Conservation (phyloP, 2,329 filamentous ascomycete species). For the Fusarium humuli region DNA sequence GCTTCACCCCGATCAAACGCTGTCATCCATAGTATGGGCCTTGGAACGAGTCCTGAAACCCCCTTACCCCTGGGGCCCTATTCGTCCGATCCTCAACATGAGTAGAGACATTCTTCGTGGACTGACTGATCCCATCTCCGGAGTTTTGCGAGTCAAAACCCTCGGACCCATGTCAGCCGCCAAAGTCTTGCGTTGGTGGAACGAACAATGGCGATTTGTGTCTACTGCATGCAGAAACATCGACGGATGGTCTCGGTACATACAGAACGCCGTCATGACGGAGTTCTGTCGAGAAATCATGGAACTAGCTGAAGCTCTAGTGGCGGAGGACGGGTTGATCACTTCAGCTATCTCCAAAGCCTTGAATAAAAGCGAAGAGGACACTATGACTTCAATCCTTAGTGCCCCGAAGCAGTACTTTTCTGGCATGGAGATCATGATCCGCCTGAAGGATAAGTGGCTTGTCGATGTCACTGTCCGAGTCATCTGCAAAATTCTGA, state of each 20-base stretch:
- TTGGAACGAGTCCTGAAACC: conserved; percentile 52
- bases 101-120: conserved; percentile 67
- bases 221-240: conserved; percentile 85
- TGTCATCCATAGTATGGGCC: conserved; percentile 58
- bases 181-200: conserved; percentile 83
- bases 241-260: conserved; percentile 82
- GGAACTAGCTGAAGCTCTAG: conserved; percentile 87
- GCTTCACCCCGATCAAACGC: conserved; percentile 55
- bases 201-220: conserved; percentile 82
- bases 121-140: conserved; percentile 67
- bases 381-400: conserved; percentile 56
- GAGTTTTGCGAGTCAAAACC: conserved; percentile 65
- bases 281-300: conserved; percentile 96
- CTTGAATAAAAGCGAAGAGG: conserved; percentile 51
- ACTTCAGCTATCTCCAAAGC: conserved; percentile 70
- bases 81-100: conserved; percentile 67
- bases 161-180: conserved; percentile 71
- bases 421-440: conserved; percentile 84
- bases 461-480: conserved; percentile 84
- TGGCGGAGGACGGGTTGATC: conserved; percentile 87
- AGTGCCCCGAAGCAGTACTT: conserved; percentile 59
- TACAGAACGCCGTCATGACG: conserved; percentile 83
- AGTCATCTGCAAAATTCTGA: conserved; percentile 85
- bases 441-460: conserved; percentile 88
- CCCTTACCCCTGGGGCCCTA: conserved; percentile 65